These are phyloP conservation scores for Alternaria alternata DNA, from an alignment of 2,329 filamentous ascomycete species.

Conservation along the genomic window DNA sequence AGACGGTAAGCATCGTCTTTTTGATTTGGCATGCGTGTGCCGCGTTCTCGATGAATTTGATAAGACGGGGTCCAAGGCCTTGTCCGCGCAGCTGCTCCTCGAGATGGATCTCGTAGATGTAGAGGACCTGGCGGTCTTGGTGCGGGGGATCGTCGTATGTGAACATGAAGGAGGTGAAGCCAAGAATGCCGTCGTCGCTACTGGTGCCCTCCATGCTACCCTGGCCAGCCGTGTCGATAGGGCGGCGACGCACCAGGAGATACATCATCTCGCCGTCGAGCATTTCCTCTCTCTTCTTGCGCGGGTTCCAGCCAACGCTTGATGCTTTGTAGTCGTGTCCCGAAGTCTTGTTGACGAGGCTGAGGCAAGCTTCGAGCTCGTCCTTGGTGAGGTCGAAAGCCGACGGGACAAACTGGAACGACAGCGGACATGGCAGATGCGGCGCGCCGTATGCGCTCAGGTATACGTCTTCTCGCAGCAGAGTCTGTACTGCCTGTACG, in stretches of 20 bases:
- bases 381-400: constrained; percentile 41
- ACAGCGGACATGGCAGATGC: constrained; percentile 6
- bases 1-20: constrained; percentile 80
- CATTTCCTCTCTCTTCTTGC: constrained; percentile 73
- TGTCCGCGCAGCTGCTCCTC: constrained; percentile 63
- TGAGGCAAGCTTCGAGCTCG: constrained; percentile 61
- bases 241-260: constrained; percentile 58
- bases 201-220: neutral
- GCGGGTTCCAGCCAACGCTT: constrained; percentile 68
- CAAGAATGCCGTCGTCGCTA: constrained; percentile 26
- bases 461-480: constrained; percentile 14
- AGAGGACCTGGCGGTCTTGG: constrained; percentile 66
- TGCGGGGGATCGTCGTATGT: constrained; percentile 66
- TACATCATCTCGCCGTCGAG: constrained; percentile 71
- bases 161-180: constrained; percentile 70
- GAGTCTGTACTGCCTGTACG: constrained; percentile 4
- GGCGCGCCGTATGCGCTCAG: constrained; percentile 6
- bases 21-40: constrained; percentile 64
- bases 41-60: constrained; percentile 63
- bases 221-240: neutral
- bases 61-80: constrained; percentile 69
- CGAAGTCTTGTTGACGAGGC: constrained; percentile 70
- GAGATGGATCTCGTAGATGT: constrained; percentile 83
- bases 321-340: constrained; percentile 70
- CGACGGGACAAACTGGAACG: constrained; percentile 35